Percentiles rank a stretch among this genome's conserved stretches.
phyloP scores from a whole-genome alignment of 1,139 yeast genomes.

The Magnusiomyces magnusii region DNA sequence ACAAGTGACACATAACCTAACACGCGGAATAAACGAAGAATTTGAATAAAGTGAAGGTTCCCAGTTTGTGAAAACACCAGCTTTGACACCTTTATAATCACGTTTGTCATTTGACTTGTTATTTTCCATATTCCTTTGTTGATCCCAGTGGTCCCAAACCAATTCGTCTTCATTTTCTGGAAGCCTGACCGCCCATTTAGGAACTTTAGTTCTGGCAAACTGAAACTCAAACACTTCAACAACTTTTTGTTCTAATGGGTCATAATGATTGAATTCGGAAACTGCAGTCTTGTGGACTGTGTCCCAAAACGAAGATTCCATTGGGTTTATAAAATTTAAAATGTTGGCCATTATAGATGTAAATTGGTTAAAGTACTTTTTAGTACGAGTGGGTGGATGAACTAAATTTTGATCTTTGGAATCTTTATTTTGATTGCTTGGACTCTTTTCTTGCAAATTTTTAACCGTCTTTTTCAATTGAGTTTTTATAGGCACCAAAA shows the following conservation, averaged over 20 bases:
- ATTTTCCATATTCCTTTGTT: not conserved
- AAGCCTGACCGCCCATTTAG: not conserved
- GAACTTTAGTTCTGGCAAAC: conserved; percentile 8
- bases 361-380: not conserved
- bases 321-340: not conserved
- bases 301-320: conserved; percentile 34
- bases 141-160: conserved; percentile 1
- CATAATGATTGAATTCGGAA: conserved; percentile 31
- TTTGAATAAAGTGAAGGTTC: conserved; percentile 32
- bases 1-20: not conserved
- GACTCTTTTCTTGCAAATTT: not conserved
- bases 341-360: not conserved
- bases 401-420: too few relatives aligned
- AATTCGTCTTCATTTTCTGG: not conserved
- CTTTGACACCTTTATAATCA: not conserved
- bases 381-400: too few relatives aligned
- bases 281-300: conserved; percentile 26
- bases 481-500: conserved; percentile 8
- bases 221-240: conserved; percentile 73
- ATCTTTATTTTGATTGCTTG: not conserved
- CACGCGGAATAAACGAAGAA: conserved; percentile 10
- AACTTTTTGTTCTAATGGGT: conserved; percentile 34
- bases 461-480: conserved; percentile 11
- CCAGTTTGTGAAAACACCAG: conserved; percentile 48
- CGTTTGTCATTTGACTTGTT: not conserved